These are phyloP conservation scores for Candida orba DNA, from an alignment of 805 yeast species.

Conservation along the genomic window DNA sequence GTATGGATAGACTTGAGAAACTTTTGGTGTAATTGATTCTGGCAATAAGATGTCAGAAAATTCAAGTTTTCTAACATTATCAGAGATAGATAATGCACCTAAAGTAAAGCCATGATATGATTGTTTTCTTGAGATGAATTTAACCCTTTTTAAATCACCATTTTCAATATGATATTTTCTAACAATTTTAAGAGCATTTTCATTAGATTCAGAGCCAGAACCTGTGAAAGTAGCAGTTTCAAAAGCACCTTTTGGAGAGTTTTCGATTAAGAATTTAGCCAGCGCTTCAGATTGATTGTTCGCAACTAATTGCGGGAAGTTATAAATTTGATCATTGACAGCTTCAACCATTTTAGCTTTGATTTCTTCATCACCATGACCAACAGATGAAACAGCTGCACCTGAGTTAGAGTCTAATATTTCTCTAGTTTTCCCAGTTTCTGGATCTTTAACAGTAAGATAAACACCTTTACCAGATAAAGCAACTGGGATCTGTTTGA, in stretches of 20 bases:
- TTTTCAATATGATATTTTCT: conserved; percentile 38
- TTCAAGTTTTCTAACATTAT: conserved; percentile 30
- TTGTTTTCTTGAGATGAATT: conserved; percentile 37
- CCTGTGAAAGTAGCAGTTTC: conserved; percentile 40
- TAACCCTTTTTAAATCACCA: conserved; percentile 35
- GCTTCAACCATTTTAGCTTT: conserved; percentile 32
- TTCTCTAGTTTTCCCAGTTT: conserved; percentile 26
- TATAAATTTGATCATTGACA: conserved; percentile 30
- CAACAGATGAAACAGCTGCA: conserved; percentile 45
- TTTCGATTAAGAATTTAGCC: conserved; percentile 35
- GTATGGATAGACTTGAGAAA: conserved; percentile 25
- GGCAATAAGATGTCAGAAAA: conserved; percentile 26
- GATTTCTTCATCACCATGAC: conserved; percentile 37
- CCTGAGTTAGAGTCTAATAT: conserved; percentile 40
- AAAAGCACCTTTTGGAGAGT: conserved; percentile 38
- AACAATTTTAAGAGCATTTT: conserved; percentile 54
- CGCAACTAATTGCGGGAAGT: conserved; percentile 27
- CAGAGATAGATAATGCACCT: conserved; percentile 38
- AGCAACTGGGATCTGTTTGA: conserved; percentile 27
- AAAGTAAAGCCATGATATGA: conserved; percentile 45
- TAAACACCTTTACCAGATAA: conserved; percentile 32
- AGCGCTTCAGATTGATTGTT: conserved; percentile 35
- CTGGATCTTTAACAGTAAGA: conserved; percentile 31
- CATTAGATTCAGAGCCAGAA: conserved; percentile 63
- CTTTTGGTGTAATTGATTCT: conserved; percentile 20